These are phyloP conservation scores for Cyclotella distinguenda DNA, from an alignment of 108 stramenopile genomes.

Conservation along the genomic window DNA sequence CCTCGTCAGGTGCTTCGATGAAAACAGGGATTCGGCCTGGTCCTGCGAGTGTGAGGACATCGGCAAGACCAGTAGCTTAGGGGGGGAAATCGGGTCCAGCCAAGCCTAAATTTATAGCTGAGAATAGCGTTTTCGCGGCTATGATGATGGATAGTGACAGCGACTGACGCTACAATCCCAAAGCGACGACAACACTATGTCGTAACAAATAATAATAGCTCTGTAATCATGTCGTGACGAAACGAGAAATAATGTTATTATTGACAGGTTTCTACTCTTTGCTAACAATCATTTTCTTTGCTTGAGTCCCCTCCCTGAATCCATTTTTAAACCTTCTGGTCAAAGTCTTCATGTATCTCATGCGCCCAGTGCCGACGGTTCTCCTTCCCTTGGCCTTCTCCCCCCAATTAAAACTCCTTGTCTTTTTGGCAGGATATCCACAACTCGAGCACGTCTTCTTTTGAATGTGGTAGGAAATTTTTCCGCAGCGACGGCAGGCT, in stretches of 20 bases:
- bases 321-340: slow-evolving; percentile 99
- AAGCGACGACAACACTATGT: no score
- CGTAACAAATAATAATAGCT: no score
- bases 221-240: no score
- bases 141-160: slow-evolving; percentile 79
- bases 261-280: slow-evolving; percentile 43
- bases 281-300: slow-evolving; percentile 82
- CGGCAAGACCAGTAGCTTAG: slow-evolving; percentile 20
- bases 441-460: slow-evolving; percentile 98
- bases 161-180: slow-evolving; percentile 13
- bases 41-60: slow-evolving; percentile 10
- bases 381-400: slow-evolving; percentile 97
- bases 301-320: slow-evolving; percentile 97
- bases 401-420: slow-evolving; percentile 97
- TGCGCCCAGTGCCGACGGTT: slow-evolving; percentile 97
- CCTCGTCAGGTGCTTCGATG: slow-evolving; percentile 29
- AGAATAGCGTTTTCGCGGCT: slow-evolving; percentile 74
- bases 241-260: slow-evolving; percentile 1
- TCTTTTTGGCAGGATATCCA: slow-evolving; percentile 98
- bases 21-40: slow-evolving; percentile 37
- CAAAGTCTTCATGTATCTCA: slow-evolving; percentile 98
- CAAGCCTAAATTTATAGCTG: slow-evolving; percentile 24
- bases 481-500: slow-evolving; percentile 98
- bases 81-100: slow-evolving; percentile 16
- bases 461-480: slow-evolving; percentile 99